phyloP scores from a whole-genome alignment of 2,329 filamentous ascomycete genomes.

The Akanthomyces lecanii region DNA sequence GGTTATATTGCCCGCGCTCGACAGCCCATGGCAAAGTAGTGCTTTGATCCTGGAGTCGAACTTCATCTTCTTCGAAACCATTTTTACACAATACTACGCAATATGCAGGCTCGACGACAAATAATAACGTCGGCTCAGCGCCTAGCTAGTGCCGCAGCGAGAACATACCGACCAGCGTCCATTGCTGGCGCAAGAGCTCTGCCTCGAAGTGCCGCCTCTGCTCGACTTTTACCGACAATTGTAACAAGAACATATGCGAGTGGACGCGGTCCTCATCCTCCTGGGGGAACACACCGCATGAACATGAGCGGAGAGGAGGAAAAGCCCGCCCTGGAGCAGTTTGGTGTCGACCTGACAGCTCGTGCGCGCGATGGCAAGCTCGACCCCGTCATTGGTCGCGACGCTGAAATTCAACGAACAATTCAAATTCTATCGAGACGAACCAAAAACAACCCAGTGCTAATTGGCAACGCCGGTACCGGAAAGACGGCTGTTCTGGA shows the following conservation, averaged over 20 bases:
- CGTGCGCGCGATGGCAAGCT: conserved; percentile 83
- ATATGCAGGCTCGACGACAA: conserved; percentile 41
- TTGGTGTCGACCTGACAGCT: conserved; percentile 83
- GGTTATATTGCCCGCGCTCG: conserved; percentile 12
- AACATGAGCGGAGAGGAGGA: conserved; percentile 71
- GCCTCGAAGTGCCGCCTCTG: conserved; percentile 15
- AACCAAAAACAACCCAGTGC: conserved; percentile 92
- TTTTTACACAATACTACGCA: conserved; percentile 15
- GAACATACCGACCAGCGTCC: conserved; percentile 27
- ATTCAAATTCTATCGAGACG: conserved; percentile 90
- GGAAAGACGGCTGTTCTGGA: conserved; percentile 94
- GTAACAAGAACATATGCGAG: conserved; percentile 56
- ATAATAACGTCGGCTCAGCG: conserved; percentile 36
- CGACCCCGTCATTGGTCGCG: conserved; percentile 91
- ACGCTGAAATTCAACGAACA: conserved; percentile 85
- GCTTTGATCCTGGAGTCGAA: not conserved
- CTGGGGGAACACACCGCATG: conserved; percentile 92
- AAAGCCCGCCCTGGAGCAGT: conserved; percentile 87
- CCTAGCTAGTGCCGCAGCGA: conserved; percentile 30
- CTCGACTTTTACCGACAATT: conserved; percentile 35
- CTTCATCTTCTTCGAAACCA: not conserved
- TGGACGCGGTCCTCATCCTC: conserved; percentile 76
- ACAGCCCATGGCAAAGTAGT: not conserved
- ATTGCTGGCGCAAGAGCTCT: conserved; percentile 19
- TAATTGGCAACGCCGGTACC: conserved; percentile 88